These are phyloP conservation scores for Rhizophagus prolifer DNA, from an alignment of 192 early-diverging fungal species.

Conservation along the genomic window DNA sequence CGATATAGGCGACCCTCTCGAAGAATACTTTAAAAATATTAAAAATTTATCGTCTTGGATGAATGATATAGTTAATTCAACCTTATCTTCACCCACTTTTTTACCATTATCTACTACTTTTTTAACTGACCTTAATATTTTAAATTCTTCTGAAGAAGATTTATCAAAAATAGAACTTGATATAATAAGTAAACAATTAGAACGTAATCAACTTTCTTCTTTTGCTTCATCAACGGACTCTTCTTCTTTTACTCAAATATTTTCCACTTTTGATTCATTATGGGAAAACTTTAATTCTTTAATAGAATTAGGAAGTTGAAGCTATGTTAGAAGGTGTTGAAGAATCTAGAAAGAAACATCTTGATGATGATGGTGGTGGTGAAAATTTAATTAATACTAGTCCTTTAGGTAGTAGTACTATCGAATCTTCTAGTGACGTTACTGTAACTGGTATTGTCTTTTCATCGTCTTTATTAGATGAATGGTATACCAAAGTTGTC, in stretches of 20 bases:
- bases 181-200: slow-evolving; percentile 20
- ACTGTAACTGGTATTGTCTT: slow-evolving; percentile 28
- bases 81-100: not conserved
- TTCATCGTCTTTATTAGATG: slow-evolving; percentile 26
- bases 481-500: slow-evolving; percentile 30
- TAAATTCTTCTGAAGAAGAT: not conserved
- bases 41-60: slow-evolving; percentile 19
- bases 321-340: slow-evolving; percentile 28
- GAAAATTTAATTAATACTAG: not conserved
- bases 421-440: slow-evolving; percentile 4
- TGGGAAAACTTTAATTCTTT: slow-evolving; percentile 11
- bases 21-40: slow-evolving; percentile 25
- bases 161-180: slow-evolving; percentile 7
- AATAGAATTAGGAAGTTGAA: slow-evolving; percentile 21
- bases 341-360: slow-evolving; percentile 16
- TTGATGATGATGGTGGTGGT: slow-evolving; percentile 9
- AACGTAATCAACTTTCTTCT: not conserved
- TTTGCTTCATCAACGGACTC: not conserved
- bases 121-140: slow-evolving; percentile 3
- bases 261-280: not conserved
- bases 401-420: not conserved
- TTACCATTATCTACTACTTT: not conserved
- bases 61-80: not conserved
- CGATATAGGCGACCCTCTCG: slow-evolving; percentile 27
- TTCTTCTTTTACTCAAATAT: not conserved